Conservation (phyloP, 2,329 filamentous ascomycete species). For the Diaporthe caulivora region DNA sequence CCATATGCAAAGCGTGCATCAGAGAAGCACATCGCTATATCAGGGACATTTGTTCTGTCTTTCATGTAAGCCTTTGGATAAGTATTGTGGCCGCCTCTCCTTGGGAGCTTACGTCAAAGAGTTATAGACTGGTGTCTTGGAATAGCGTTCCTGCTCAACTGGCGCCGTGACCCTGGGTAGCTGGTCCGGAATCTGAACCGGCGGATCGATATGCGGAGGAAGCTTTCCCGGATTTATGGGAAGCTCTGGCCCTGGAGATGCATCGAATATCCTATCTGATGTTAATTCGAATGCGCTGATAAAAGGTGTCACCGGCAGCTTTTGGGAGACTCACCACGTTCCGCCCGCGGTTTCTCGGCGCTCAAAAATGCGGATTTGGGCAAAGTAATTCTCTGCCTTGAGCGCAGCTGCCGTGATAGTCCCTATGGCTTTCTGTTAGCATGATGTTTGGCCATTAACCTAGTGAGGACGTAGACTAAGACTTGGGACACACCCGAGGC, state of each 20-base stretch:
- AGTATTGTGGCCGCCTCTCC: too few species aligned
- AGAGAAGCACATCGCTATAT: slow-evolving; percentile 68
- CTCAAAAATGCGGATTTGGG: slow-evolving; percentile 57
- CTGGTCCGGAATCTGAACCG: slow-evolving; percentile 56
- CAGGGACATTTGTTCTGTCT: slow-evolving; percentile 66
- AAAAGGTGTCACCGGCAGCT: not conserved
- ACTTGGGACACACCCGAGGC: slow-evolving; percentile 51
- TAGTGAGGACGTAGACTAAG: rapidly evolving
- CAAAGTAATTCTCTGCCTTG: slow-evolving; percentile 58
- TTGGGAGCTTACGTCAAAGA: slow-evolving; percentile 59
- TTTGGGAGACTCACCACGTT: slow-evolving; percentile 53
- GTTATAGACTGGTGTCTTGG: slow-evolving; percentile 63
- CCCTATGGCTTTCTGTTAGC: slow-evolving; percentile 48
- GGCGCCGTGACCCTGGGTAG: slow-evolving; percentile 56
- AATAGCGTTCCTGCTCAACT: slow-evolving; percentile 58
- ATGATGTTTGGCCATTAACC: not conserved
- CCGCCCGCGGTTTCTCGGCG: slow-evolving; percentile 57
- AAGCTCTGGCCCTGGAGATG: slow-evolving; percentile 51
- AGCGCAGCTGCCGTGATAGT: slow-evolving; percentile 61
- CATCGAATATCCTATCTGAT: slow-evolving; percentile 63
- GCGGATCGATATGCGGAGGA: slow-evolving; percentile 59
- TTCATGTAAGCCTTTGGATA: not conserved
- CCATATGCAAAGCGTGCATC: slow-evolving; percentile 66
- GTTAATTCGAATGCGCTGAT: not conserved
- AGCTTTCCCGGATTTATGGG: slow-evolving; percentile 56